Conservation (phyloP, 2,329 filamentous ascomycete genomes). For the Paraphaeosphaeria minitans region DNA sequence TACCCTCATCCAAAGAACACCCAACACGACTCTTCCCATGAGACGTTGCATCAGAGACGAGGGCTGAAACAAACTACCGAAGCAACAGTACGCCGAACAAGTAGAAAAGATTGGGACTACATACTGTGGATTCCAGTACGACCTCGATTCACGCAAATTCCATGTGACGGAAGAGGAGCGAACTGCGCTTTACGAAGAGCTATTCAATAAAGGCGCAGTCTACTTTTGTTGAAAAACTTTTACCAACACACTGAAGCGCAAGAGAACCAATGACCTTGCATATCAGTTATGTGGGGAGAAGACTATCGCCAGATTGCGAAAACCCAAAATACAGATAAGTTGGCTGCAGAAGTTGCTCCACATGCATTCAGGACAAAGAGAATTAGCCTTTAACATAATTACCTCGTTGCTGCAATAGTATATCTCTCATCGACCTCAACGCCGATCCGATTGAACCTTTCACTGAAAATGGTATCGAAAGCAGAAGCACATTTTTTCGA, state of each 20-base stretch:
- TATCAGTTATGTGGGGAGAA: background rate
- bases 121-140: slow-evolving; percentile 58
- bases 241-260: background rate
- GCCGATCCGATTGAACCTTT: slow-evolving; percentile 37
- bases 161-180: slow-evolving; percentile 45
- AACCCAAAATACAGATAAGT: slow-evolving; percentile 26
- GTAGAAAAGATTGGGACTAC: slow-evolving; percentile 24
- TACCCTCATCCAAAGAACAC: slow-evolving; percentile 67
- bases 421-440: slow-evolving; percentile 43
- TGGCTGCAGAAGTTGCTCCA: slow-evolving; percentile 44
- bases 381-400: slow-evolving; percentile 47
- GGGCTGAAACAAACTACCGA: slow-evolving; percentile 8
- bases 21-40: slow-evolving; percentile 67
- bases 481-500: slow-evolving; percentile 41
- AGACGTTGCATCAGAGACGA: slow-evolving; percentile 23
- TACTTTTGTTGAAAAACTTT: background rate
- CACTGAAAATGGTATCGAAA: slow-evolving; percentile 36
- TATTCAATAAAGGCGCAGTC: slow-evolving; percentile 41
- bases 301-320: background rate
- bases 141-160: slow-evolving; percentile 52
- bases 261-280: background rate
- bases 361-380: slow-evolving; percentile 48
- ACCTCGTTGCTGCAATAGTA: slow-evolving; percentile 45
- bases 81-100: background rate
- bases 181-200: slow-evolving; percentile 42